Conservation (phyloP, 2,329 filamentous ascomycete species). For the Knufia petricola region DNA sequence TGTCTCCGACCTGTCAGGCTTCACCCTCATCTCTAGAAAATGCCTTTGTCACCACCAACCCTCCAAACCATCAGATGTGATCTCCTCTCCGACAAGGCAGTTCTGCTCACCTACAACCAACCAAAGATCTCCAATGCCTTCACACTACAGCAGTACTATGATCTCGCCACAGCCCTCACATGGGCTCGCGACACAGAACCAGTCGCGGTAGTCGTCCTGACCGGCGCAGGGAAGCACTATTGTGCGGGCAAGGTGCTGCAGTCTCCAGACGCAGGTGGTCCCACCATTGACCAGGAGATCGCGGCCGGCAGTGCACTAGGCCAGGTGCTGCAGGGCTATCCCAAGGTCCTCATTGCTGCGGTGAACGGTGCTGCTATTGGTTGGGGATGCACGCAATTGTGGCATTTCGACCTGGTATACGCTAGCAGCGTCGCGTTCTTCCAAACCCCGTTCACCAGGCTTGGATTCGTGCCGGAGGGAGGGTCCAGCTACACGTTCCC, state of each 20-base stretch:
- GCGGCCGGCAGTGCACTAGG: neutral
- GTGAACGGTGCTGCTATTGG: constrained; percentile 3
- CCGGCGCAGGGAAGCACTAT: constrained; percentile 4
- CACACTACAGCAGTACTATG: constrained; percentile 3
- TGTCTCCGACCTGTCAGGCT: neutral
- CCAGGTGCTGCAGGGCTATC: neutral
- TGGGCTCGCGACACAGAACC: neutral
- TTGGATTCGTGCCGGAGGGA: constrained; percentile 1
- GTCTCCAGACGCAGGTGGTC: neutral
- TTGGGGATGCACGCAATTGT: neutral
- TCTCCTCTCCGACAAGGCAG: neutral
- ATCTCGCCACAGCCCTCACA: neutral
- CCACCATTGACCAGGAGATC: constrained; percentile 4
- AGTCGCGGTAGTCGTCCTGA: neutral
- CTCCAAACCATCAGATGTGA: neutral
- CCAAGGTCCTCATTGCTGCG: constrained; percentile 1
- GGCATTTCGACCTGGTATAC: constrained; percentile 2
- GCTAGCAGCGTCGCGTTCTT: constrained; percentile 2
- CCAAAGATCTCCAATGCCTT: constrained; percentile 3
- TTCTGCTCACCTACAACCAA: constrained; percentile 2
- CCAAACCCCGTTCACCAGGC: neutral
- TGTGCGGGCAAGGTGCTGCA: constrained; percentile 1
- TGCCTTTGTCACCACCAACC: neutral
- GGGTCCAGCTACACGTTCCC: neutral
- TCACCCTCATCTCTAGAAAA: neutral